Conservation (phyloP, 768 basidiomycete species). For the Suillus ampliporus region DNA sequence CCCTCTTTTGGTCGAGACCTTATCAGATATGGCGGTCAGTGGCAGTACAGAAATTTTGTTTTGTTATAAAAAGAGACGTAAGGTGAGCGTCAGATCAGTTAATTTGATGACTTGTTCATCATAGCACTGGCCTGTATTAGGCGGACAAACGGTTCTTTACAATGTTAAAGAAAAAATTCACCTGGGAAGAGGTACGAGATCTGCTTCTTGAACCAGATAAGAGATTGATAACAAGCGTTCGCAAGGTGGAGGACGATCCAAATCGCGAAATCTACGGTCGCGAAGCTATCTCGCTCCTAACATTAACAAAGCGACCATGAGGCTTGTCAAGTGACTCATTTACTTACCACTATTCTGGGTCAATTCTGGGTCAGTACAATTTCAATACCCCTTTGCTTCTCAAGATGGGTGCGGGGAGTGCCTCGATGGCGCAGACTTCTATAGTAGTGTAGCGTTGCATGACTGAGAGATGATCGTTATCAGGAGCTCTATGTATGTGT, state of each 20-base stretch:
- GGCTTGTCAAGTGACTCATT: conserved; percentile 4
- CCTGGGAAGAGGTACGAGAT: conserved; percentile 63
- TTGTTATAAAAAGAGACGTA: conserved; percentile 93
- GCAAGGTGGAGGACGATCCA: conserved; percentile 69
- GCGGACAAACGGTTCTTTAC: conserved; percentile 89
- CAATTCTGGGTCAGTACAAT: background rate
- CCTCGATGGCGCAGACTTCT: background rate
- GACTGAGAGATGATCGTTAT: background rate
- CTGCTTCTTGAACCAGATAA: conserved; percentile 5
- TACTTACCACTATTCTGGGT: background rate
- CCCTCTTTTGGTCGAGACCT: conserved; percentile 81
- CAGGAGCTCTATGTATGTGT: background rate
- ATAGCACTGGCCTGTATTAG: conserved; percentile 41
- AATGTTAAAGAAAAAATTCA: conserved; percentile 78
- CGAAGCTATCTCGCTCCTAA: conserved; percentile 72
- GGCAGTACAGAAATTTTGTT: conserved; percentile 74
- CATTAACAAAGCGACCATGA: conserved; percentile 29
- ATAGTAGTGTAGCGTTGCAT: background rate
- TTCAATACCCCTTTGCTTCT: background rate
- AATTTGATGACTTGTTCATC: conserved; percentile 9
- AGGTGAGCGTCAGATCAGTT: conserved; percentile 49
- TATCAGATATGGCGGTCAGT: conserved; percentile 62
- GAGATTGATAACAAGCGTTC: conserved; percentile 5
- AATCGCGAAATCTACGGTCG: conserved; percentile 57
- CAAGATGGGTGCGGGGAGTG: background rate